A percentile compares a stretch with the other conserved stretches of the same genome.
phyloP scores from a whole-genome alignment of 495 filamentous ascomycete genomes.

The Annulohypoxylon maeteangense region DNA sequence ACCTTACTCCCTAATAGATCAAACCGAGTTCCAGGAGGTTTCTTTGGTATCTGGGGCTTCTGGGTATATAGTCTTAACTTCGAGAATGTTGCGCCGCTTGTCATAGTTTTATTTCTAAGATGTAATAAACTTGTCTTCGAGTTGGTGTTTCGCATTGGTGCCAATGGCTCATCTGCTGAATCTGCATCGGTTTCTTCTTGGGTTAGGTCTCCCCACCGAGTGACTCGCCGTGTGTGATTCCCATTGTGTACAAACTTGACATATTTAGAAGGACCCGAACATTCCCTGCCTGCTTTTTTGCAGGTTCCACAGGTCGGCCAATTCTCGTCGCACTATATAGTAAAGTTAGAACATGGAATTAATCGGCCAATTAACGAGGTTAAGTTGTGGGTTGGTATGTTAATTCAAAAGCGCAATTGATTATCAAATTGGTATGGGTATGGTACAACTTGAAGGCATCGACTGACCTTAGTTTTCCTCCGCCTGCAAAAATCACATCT shows the following conservation, averaged over 20 bases:
- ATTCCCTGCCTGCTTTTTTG: slow-evolving; percentile 26
- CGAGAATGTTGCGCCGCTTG: slow-evolving; percentile 25
- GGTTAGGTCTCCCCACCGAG: not conserved
- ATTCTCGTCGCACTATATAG: slow-evolving; percentile 28
- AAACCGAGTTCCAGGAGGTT: slow-evolving; percentile 2
- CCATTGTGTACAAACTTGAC: slow-evolving; percentile 32
- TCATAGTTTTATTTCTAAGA: slow-evolving; percentile 15
- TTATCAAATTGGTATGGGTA: not conserved
- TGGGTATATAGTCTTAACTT: slow-evolving; percentile 14
- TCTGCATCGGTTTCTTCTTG: not conserved
- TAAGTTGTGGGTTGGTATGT: not conserved
- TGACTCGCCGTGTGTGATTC: slow-evolving; percentile 7
- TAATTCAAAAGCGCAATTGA: not conserved
- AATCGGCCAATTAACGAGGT: slow-evolving; percentile 13
- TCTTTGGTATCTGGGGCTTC: slow-evolving; percentile 11
- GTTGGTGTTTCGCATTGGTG: not conserved
- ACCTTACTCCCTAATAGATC: slow-evolving; percentile 22
- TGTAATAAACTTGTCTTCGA: not conserved
- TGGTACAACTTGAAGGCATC: not conserved
- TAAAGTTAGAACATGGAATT: not conserved
- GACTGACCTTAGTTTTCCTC: slow-evolving; percentile 34
- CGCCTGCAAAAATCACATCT: slow-evolving; percentile 31
- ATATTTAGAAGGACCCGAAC: slow-evolving; percentile 28
- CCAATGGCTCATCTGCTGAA: not conserved
- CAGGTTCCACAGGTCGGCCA: slow-evolving; percentile 37